A percentile compares a stretch with the other conserved stretches of the same genome.
Evolutionary conservation across 192 early-diverging fungal species (phyloP).

Genomic region (Powellomyces hirtus): DNA sequence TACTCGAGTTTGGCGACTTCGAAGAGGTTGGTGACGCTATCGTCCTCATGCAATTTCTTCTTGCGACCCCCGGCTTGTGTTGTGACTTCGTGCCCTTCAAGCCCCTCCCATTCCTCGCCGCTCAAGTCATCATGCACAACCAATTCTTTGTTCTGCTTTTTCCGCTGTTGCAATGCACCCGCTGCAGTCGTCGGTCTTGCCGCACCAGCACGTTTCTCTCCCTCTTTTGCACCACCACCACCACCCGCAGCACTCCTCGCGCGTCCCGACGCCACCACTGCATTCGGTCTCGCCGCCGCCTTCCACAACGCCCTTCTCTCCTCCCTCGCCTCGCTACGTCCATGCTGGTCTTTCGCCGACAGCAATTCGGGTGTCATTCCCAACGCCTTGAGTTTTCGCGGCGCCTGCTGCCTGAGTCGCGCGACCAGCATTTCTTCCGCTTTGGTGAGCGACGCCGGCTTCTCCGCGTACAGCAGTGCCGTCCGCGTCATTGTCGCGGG

Average conservation of each 20-base stretch:
- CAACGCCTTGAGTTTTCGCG: slow-evolving; percentile 33
- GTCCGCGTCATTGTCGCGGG: slow-evolving; percentile 55
- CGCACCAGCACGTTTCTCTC: too few relatives aligned
- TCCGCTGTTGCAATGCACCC: background rate
- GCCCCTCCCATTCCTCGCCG: slow-evolving; percentile 13
- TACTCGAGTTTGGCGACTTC: slow-evolving; percentile 32
- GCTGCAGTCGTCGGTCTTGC: background rate
- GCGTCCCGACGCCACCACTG: background rate
- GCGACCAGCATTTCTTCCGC: slow-evolving; percentile 34
- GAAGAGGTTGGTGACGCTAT: slow-evolving; percentile 24
- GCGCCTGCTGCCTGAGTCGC: slow-evolving; percentile 25
- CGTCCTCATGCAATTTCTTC: background rate
- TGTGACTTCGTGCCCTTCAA: background rate
- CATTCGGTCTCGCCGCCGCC: background rate
- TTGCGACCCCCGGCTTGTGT: background rate
- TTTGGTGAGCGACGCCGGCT: slow-evolving; percentile 34
- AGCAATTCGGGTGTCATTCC: slow-evolving; percentile 31
- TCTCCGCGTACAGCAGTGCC: slow-evolving; percentile 48
- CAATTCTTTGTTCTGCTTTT: background rate
- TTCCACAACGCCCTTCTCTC: slow-evolving; percentile 10
- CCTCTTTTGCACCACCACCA: background rate
- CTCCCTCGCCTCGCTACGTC: background rate
- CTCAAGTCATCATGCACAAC: slow-evolving; percentile 32
- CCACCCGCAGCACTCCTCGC: background rate
- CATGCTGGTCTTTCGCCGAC: background rate